Evolutionary conservation across 371 early-diverging fungal genomes (phyloP).

Genomic region (Mortierella sp.): DNA sequence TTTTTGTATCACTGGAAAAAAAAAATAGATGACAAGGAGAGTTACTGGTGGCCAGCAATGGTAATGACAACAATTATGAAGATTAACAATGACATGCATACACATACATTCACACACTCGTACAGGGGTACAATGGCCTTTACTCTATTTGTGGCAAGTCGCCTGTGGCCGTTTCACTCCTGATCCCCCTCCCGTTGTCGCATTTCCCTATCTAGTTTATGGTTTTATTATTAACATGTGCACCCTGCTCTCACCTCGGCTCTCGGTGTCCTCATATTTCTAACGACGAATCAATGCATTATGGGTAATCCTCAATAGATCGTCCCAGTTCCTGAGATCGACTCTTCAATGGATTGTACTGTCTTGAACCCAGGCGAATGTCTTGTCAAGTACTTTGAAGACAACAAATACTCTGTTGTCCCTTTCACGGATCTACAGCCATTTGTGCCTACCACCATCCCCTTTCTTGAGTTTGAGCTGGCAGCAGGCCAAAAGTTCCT

Average conservation of each 20-base stretch:
- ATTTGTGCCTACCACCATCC: slow-evolving; percentile 50
- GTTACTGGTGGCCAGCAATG: slow-evolving; percentile 59
- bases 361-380: slow-evolving; percentile 54
- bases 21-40: slow-evolving; percentile 46
- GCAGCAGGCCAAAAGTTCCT: slow-evolving; percentile 55
- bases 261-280: slow-evolving; percentile 1
- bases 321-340: slow-evolving; percentile 65
- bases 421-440: slow-evolving; percentile 48
- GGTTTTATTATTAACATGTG: slow-evolving; percentile 31
- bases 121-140: not conserved
- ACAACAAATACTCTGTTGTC: slow-evolving; percentile 58
- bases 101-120: too few relatives aligned
- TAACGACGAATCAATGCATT: slow-evolving; percentile 9
- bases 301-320: slow-evolving; percentile 55
- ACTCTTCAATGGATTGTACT: slow-evolving; percentile 62
- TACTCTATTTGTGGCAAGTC: not conserved
- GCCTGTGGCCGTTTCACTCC: slow-evolving; percentile 1
- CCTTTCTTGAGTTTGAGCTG: slow-evolving; percentile 46
- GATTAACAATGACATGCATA: not conserved
- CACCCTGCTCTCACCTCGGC: slow-evolving; percentile 9
- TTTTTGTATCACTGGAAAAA: not conserved
- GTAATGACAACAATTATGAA: slow-evolving; percentile 20
- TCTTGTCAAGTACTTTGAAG: slow-evolving; percentile 60
- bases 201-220: slow-evolving; percentile 31
- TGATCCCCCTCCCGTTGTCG: slow-evolving; percentile 13